Conservation (phyloP, 208 protist species). For the Phytomonas sp. region DNA sequence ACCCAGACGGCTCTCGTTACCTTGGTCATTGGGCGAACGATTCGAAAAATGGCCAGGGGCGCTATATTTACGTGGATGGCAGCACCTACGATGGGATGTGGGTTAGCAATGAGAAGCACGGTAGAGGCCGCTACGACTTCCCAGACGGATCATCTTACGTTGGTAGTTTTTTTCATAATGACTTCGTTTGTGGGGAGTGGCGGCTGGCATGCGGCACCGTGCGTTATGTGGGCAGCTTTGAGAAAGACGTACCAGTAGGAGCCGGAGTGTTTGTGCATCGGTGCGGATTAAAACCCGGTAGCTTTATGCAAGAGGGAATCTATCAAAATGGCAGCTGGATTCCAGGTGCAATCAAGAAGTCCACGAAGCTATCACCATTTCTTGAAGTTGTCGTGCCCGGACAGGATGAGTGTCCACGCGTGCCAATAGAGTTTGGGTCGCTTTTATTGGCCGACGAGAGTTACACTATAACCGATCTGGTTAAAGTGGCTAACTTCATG, state of each 20-base stretch:
- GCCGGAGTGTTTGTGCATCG: constrained; percentile 80
- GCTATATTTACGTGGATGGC: constrained; percentile 77
- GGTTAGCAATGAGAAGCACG: constrained; percentile 67
- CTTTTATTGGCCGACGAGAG: background rate
- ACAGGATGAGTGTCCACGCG: constrained; percentile 18
- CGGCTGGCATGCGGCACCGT: constrained; percentile 58
- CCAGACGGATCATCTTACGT: constrained; percentile 62
- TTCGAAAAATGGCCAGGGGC: constrained; percentile 56
- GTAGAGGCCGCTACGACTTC: constrained; percentile 61
- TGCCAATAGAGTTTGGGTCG: constrained; percentile 59
- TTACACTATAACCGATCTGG: constrained; percentile 60
- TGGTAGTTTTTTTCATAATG: constrained; percentile 68
- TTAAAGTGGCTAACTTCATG: constrained; percentile 70
- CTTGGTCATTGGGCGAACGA: constrained; percentile 63
- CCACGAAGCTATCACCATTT: constrained; percentile 42
- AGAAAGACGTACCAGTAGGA: constrained; percentile 53
- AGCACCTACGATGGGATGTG: constrained; percentile 81
- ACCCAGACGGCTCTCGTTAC: constrained; percentile 81
- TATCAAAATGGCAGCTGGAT: constrained; percentile 62
- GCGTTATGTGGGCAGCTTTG: constrained; percentile 80
- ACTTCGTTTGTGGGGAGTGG: constrained; percentile 80
- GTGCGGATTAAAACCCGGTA: constrained; percentile 40
- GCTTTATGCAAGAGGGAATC: constrained; percentile 74
- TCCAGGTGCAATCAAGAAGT: constrained; percentile 52
- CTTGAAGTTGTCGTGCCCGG: constrained; percentile 46